Percentiles rank a stretch among this genome's conserved stretches.
Conservation (phyloP, 2,329 filamentous ascomycete species). For the Westerdykella aurantiaca region DNA sequence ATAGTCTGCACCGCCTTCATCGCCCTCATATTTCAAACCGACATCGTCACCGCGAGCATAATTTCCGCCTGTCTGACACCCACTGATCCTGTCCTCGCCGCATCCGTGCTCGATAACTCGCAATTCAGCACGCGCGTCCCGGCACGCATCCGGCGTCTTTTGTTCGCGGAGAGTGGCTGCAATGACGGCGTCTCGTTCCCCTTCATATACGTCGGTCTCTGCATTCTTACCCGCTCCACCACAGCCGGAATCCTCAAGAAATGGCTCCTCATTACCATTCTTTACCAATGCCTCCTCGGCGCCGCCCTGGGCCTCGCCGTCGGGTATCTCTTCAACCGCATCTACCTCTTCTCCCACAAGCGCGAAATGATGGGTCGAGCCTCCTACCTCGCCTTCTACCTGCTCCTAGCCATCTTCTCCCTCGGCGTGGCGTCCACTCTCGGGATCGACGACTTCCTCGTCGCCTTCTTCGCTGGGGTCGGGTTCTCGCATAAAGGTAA, state of each 20-base stretch:
- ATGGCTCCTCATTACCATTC: conserved; percentile 50
- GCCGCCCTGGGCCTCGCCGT: conserved; percentile 44
- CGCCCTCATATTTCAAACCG: conserved; percentile 43
- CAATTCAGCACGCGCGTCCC: conserved; percentile 50
- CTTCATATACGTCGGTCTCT: conserved; percentile 51
- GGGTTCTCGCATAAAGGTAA: conserved; percentile 52
- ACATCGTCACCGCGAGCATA: conserved; percentile 44
- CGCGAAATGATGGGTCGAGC: conserved; percentile 45
- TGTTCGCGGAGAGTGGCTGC: conserved; percentile 51
- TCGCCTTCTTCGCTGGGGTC: conserved; percentile 51
- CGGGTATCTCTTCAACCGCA: conserved; percentile 44
- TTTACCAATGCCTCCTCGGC: conserved; percentile 52
- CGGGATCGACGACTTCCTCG: conserved; percentile 52
- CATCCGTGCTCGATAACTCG: conserved; percentile 49
- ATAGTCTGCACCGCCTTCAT: conserved; percentile 45
- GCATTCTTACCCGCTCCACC: conserved; percentile 38
- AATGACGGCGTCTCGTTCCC: conserved; percentile 54
- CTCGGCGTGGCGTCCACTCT: conserved; percentile 49
- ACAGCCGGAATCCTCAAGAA: conserved; percentile 42
- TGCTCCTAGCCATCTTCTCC: conserved; percentile 51
- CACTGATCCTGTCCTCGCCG: conserved; percentile 53
- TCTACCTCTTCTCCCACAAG: conserved; percentile 45
- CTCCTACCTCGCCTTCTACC: conserved; percentile 53
- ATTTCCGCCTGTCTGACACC: conserved; percentile 53
- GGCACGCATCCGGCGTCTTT: conserved; percentile 46